Conservation (phyloP, 1,139 yeast genomes). For the Pichia sp. region DNA sequence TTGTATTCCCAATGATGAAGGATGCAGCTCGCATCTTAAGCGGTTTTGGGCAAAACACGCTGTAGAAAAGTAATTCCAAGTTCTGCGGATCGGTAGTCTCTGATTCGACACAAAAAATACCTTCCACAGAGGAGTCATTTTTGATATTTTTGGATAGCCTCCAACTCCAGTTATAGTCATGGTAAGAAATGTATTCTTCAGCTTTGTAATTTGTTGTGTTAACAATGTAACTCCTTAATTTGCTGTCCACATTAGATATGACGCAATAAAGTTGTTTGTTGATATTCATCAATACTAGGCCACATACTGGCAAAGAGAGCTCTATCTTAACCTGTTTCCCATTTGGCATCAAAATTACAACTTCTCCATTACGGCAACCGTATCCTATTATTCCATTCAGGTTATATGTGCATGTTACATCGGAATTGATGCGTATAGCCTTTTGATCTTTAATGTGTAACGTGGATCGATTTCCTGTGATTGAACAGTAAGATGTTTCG, state of each 20-base stretch:
- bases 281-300: neutral
- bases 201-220: neutral
- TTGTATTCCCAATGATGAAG: conserved; percentile 1
- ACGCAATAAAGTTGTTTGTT: conserved; percentile 4
- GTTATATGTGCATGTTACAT: conserved; percentile 1
- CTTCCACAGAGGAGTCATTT: neutral
- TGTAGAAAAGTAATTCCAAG: conserved; percentile 13
- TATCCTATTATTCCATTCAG: neutral
- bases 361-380: conserved; percentile 12
- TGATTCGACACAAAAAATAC: conserved; percentile 16
- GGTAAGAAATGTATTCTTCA: conserved; percentile 5
- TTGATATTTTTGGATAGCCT: conserved; percentile 10
- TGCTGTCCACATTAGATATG: conserved; percentile 10
- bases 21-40: conserved; percentile 8
- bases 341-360: neutral
- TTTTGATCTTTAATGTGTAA: too few relatives aligned
- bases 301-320: conserved; percentile 11
- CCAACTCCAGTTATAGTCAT: conserved; percentile 10
- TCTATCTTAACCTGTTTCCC: neutral
- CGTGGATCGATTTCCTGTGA: too few relatives aligned
- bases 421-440: neutral
- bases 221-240: conserved; percentile 6
- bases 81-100: neutral
- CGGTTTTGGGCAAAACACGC: conserved; percentile 8
- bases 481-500: too few relatives aligned